Evolutionary conservation across 306 rosid genomes (phyloP), one percentile per base, ranked within the genome.

Genomic region (Lathyrus oleraceus): DNA sequence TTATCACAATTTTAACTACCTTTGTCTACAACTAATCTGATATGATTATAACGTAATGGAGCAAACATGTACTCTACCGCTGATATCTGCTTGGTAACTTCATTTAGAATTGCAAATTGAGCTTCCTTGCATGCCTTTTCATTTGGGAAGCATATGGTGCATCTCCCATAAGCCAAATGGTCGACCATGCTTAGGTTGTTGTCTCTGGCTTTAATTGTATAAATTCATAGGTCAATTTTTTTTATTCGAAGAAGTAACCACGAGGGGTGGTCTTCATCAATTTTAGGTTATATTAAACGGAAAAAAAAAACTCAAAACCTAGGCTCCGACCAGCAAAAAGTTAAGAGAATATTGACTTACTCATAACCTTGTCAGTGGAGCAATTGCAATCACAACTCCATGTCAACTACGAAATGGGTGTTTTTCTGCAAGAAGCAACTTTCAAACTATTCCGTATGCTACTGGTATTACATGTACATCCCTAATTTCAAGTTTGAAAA

Each of bases 321-420:
- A 40, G 28, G 56, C 58, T 23, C 61, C 15, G 16, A 62, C 30
- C 49, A 65, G 61, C 30, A 78, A 69, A 71, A 76, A 19, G 5
- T 61, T 65, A 48, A 17, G 21, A 39, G 20, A 65, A 40, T n/a
- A 16, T 75, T 38, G 42, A 84, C 97, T 73, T 85, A 91, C 97
- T 76, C 74, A 77, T 48, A 82, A 78, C 52, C 96, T 93, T 8
- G 96, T 93, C 80, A 91, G 74, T 73, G 96, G 96, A 47, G 91
- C 91, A 77, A 91, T 82, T 8, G 96, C 93, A 67, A 91, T 87
- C 57, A 91, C 93, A 52, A 89, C 85, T 48, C 97, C 97, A 62
- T 90, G 86, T 43, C 85, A 85, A 84, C 96, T 82, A 21, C 87
- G 86, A 73, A 91, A 91, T 69, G 97, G 96, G 75, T 87, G 96